These are phyloP conservation scores for Dioscorea zingiberensis DNA, from an alignment of 106 monocot species.

Conservation along the genomic window DNA sequence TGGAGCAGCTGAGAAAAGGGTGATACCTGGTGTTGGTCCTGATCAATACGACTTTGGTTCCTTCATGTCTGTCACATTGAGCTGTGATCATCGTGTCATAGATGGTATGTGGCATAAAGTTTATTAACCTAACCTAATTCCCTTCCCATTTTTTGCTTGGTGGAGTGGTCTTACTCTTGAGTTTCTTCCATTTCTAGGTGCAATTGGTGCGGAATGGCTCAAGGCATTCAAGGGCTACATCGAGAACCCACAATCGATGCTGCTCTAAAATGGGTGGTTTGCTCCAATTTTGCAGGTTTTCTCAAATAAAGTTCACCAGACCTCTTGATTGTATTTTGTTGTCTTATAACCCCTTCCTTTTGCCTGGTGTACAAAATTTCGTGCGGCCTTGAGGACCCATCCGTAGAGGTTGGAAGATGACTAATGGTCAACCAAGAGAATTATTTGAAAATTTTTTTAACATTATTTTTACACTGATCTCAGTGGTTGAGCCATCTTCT, in stretches of 20 bases:
- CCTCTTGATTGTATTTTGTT: neutral
- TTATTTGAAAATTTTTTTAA: too few relatives aligned
- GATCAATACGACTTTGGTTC: constrained; percentile 74
- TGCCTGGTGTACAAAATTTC: too few relatives aligned
- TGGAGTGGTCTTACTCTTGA: too few relatives aligned
- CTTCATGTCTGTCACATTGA: constrained; percentile 91
- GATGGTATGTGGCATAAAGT: constrained; percentile 45
- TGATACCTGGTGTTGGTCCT: constrained; percentile 53
- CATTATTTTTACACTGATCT: too few relatives aligned
- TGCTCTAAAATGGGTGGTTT: constrained; percentile 45
- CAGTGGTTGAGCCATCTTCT: too few relatives aligned
- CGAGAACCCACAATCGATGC: constrained; percentile 83
- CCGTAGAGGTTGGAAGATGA: too few relatives aligned
- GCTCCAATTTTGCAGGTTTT: constrained; percentile 26
- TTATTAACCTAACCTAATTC: neutral
- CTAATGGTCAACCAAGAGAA: too few relatives aligned
- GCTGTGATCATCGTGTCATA: constrained; percentile 97
- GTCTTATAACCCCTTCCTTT: too few relatives aligned
- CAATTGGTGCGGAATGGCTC: constrained; percentile 95
- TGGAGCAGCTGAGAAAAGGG: constrained; percentile 90
- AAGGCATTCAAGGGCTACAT: constrained; percentile 95
- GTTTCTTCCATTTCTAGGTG: constrained; percentile 39
- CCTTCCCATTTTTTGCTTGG: too few relatives aligned
- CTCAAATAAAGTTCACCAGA: constrained; percentile 27
- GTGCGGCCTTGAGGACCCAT: too few relatives aligned